Percentiles rank a stretch among this genome's conserved stretches.
Conservation (phyloP, 768 basidiomycete species). For the Fibroporia radiculosa region DNA sequence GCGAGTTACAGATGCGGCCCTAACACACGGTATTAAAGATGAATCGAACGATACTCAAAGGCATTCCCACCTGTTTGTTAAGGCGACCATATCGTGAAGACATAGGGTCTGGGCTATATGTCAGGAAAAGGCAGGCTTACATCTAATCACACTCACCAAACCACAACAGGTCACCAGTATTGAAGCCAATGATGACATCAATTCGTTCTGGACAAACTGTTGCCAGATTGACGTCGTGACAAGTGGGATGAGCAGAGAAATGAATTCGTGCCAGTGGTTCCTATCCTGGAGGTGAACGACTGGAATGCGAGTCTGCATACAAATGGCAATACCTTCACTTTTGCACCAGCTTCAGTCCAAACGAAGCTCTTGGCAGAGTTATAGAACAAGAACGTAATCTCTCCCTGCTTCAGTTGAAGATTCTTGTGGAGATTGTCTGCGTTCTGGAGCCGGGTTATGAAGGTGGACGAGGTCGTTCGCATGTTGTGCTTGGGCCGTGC, state of each 20-base stretch:
- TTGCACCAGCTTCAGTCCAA: slow-evolving; percentile 83
- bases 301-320: neutral
- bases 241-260: slow-evolving; percentile 84
- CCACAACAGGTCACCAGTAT: slow-evolving; percentile 95
- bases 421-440: slow-evolving; percentile 67
- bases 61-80: slow-evolving; percentile 69
- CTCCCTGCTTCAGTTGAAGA: slow-evolving; percentile 76
- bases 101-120: slow-evolving; percentile 56
- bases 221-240: slow-evolving; percentile 76
- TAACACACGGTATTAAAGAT: slow-evolving; percentile 21
- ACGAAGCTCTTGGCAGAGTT: slow-evolving; percentile 78
- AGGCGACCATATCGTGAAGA: slow-evolving; percentile 76
- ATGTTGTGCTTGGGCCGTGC: slow-evolving; percentile 87
- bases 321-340: slow-evolving; percentile 59
- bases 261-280: slow-evolving; percentile 82
- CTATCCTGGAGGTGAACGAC: slow-evolving; percentile 30
- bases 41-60: slow-evolving; percentile 1
- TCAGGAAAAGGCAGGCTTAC: slow-evolving; percentile 2
- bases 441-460: slow-evolving; percentile 81
- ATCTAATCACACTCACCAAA: slow-evolving; percentile 50
- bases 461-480: slow-evolving; percentile 85
- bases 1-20: slow-evolving; percentile 73
- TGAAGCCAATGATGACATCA: slow-evolving; percentile 88
- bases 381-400: slow-evolving; percentile 80
- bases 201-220: slow-evolving; percentile 75